Conservation (phyloP, 2,329 filamentous ascomycete species). For the Leptographium galeiforme region DNA sequence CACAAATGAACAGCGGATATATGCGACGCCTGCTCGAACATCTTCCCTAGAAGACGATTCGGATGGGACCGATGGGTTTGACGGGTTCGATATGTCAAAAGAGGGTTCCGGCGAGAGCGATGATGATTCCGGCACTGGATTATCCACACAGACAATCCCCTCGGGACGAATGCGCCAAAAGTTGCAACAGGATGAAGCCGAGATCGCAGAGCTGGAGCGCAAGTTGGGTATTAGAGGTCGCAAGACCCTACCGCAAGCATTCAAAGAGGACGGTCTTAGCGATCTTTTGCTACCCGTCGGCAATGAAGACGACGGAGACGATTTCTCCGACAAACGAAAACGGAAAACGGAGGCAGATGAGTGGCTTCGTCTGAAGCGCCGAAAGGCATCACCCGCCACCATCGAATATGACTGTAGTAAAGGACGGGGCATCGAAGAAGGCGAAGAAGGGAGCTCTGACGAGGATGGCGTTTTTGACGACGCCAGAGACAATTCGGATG, state of each 20-base stretch:
- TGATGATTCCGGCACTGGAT: conserved; percentile 9
- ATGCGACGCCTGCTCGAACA: not conserved
- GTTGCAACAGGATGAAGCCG: conserved; percentile 69
- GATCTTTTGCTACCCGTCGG: conserved; percentile 47
- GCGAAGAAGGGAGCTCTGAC: conserved; percentile 14
- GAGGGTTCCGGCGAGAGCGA: conserved; percentile 14
- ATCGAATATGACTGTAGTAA: conserved; percentile 15
- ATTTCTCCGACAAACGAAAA: conserved; percentile 46
- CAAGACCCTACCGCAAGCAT: conserved; percentile 58
- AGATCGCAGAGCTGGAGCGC: conserved; percentile 78
- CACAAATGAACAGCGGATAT: not conserved
- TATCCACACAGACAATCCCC: conserved; percentile 6
- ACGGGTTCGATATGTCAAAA: conserved; percentile 9
- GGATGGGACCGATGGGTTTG: conserved; percentile 12
- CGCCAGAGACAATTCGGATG: conserved; percentile 13
- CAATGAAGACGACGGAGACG: conserved; percentile 31
- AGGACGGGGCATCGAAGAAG: conserved; percentile 14
- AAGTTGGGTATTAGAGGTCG: conserved; percentile 72
- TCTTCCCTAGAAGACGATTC: conserved; percentile 10
- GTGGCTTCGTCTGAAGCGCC: conserved; percentile 46
- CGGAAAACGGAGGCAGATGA: conserved; percentile 42
- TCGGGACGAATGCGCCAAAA: conserved; percentile 40
- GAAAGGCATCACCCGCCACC: conserved; percentile 24
- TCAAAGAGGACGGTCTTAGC: conserved; percentile 71
- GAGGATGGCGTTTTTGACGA: conserved; percentile 13